Evolutionary conservation across 2,329 filamentous ascomycete species (phyloP).

Genomic region (Fusarium udum): DNA sequence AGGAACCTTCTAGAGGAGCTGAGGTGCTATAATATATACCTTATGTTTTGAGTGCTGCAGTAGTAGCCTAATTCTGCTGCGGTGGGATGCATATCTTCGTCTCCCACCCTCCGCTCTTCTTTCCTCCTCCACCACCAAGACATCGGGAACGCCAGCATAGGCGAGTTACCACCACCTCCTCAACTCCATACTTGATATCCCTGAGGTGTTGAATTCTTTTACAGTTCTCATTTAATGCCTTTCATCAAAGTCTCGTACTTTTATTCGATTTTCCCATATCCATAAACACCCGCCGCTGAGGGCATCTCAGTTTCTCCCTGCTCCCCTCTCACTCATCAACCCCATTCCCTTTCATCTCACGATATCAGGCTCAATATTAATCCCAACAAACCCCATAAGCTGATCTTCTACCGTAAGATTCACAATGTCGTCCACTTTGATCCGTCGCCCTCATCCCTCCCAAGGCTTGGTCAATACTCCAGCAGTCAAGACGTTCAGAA

Average conservation of each 20-base stretch:
- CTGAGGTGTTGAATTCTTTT: too few relatives aligned
- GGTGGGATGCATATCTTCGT: not conserved
- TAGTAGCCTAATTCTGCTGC: not conserved
- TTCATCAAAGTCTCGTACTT: not conserved
- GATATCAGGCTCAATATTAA: not conserved
- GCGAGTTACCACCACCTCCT: not conserved
- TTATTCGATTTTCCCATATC: not conserved
- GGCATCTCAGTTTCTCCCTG: not conserved
- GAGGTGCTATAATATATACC: not conserved
- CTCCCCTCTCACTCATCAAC: not conserved
- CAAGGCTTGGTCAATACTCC: not conserved
- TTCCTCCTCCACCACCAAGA: not conserved
- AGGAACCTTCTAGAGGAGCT: not conserved
- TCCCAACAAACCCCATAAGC: not conserved
- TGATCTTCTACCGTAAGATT: too few relatives aligned
- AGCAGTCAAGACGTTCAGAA: not conserved
- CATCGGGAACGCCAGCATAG: not conserved
- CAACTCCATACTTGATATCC: not conserved
- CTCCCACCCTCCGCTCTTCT: not conserved
- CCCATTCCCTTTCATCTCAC: not conserved
- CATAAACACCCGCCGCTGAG: not conserved
- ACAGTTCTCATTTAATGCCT: not conserved
- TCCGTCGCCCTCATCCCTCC: not conserved
- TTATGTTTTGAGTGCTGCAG: not conserved
- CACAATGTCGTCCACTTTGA: not conserved